Evolutionary conservation across 306 rosid species (phyloP).

Genomic region (Cercis canadensis): DNA sequence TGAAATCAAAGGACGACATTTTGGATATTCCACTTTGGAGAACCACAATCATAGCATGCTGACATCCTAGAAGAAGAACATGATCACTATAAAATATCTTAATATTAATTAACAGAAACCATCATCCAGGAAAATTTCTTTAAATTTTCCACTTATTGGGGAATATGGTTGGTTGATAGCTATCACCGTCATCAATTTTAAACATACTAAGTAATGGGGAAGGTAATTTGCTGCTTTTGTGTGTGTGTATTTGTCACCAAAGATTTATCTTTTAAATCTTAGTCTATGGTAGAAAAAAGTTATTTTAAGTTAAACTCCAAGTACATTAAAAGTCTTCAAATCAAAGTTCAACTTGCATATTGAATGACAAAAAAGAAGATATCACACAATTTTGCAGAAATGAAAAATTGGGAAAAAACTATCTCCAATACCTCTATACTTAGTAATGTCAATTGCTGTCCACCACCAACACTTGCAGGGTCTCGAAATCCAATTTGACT

Average conservation of each 20-base stretch:
- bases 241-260: not conserved
- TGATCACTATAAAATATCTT: conserved; percentile 22
- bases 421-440: conserved; percentile 74
- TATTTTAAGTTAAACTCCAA: conserved; percentile 5
- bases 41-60: conserved; percentile 21
- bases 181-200: conserved; percentile 22
- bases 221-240: conserved; percentile 12
- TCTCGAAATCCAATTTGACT: conserved; percentile 92
- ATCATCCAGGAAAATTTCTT: not conserved
- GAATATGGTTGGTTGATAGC: conserved; percentile 14
- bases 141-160: no score
- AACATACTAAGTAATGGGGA: conserved; percentile 5
- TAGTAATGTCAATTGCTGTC: conserved; percentile 84
- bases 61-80: conserved; percentile 16
- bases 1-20: conserved; percentile 9
- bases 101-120: conserved; percentile 4
- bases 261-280: conserved; percentile 18
- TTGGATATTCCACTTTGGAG: not conserved
- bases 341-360: conserved; percentile 31
- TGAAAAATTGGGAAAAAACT: not conserved
- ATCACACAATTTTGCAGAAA: no score
- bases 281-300: conserved; percentile 24
- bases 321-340: conserved; percentile 26
- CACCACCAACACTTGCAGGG: conserved; percentile 83
- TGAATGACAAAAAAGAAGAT: conserved; percentile 11